Base-by-base conservation (phyloP, 345 rosid species). In the Cardamine chenopodiifolia region DNA sequence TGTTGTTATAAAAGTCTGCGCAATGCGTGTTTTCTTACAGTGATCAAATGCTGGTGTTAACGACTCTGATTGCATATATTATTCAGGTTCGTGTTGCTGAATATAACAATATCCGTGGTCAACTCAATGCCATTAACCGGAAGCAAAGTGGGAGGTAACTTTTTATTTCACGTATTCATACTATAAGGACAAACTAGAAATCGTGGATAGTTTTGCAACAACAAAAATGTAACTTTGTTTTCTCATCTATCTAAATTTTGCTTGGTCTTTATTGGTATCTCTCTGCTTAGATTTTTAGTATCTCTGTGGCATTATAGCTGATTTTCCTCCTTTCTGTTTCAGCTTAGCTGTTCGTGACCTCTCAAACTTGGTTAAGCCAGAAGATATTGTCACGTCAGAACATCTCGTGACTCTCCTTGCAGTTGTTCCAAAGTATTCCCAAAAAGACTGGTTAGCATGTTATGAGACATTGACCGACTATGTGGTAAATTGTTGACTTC, bases 281-380 rank as follows among this genome's bases (percentile, higher is more conserved):
- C 28, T 50, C 45, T 59, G 6, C 61, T 37, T 58, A 45, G 20
- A 15, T 10, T 28, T 35, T 20, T 29, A 12, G 25, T 7, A 35
- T 39, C 11, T 28, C 48, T 35, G 15, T 58, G 47, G 68, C 62
- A 55, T 34, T 56, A 55, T 62, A 29, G 62, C 66, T 76, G 80
- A 66, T 71, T 58, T n/a, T 9, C n/a, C 52, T 66, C 55, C 31
- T 34, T 63, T 53, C 39, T 66, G 68, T 59, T 78, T 76, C 94
- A 96, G 99, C 87, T 88, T 96, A 84, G 98, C 99, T 77, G 98
- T 96, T 74, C 95, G 99, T 80, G 99, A 96, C 85, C 91, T 92
- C 60, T 92, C 99, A 49, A 85, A 76, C 86, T 77, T 92, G 76
- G 99, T 96, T 70, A 92, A 96, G 80, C 90, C 93, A 29, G 96